phyloP scores from a whole-genome alignment of 2,329 filamentous ascomycete species.

The Ramularia endophylla region DNA sequence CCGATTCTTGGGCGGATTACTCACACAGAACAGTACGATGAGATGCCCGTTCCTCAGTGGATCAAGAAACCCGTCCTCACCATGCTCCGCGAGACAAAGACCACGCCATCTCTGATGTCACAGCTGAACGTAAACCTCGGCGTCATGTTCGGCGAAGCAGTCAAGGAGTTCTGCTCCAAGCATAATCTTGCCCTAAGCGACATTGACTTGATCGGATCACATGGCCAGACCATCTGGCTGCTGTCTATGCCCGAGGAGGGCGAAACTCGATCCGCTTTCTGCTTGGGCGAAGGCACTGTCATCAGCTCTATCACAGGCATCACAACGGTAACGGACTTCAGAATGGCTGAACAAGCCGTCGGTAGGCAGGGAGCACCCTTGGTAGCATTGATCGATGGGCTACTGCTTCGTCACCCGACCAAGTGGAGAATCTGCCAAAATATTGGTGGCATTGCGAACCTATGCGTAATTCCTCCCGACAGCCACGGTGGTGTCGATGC shows the following conservation, averaged over 20 bases:
- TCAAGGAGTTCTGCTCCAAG: constrained; percentile 32
- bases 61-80: constrained; percentile 15
- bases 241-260: constrained; percentile 24
- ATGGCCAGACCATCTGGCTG: constrained; percentile 26
- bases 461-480: constrained; percentile 27
- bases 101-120: constrained; percentile 22
- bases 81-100: constrained; percentile 20
- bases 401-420: constrained; percentile 14
- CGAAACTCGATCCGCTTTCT: too few species aligned
- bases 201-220: constrained; percentile 22
- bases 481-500: constrained; percentile 12
- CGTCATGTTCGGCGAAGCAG: constrained; percentile 18
- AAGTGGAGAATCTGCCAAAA: constrained; percentile 21
- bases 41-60: constrained; percentile 9
- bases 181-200: constrained; percentile 26
- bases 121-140: constrained; percentile 24
- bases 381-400: constrained; percentile 20
- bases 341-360: constrained; percentile 21
- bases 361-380: constrained; percentile 23
- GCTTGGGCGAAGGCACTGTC: constrained; percentile 22
- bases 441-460: constrained; percentile 23
- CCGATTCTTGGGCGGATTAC: too few species aligned
- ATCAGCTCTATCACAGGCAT: constrained; percentile 23
- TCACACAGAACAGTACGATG: constrained; percentile 18
- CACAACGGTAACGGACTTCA: constrained; percentile 19